These are phyloP conservation scores for Lachnellula arida DNA, from an alignment of 2,329 filamentous ascomycete species.

Conservation along the genomic window DNA sequence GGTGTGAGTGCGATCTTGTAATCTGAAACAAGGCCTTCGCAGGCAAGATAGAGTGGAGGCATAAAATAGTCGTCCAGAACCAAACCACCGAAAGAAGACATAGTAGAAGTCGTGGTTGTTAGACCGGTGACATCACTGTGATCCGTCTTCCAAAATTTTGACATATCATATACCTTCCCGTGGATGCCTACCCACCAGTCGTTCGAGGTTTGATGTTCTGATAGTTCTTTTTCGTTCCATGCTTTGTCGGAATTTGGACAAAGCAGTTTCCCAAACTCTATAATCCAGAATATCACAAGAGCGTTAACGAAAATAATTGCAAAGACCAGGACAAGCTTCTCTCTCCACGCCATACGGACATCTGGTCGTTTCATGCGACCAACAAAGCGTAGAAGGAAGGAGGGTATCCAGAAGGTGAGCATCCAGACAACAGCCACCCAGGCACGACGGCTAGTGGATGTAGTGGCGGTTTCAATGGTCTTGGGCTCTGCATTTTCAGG, in stretches of 20 bases:
- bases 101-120: conserved; percentile 55
- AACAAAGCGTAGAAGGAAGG: conserved; percentile 69
- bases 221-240: conserved; percentile 69
- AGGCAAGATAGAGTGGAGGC: conserved; percentile 70
- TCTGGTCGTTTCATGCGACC: conserved; percentile 97
- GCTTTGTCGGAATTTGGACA: conserved; percentile 92
- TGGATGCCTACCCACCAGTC: conserved; percentile 86
- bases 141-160: conserved; percentile 77
- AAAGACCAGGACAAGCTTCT: conserved; percentile 80
- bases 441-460: conserved; percentile 58
- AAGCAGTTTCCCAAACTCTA: conserved; percentile 75
- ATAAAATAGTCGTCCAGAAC: conserved; percentile 84
- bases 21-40: conserved; percentile 64
- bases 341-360: conserved; percentile 91
- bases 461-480: conserved; percentile 65
- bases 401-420: conserved; percentile 92
- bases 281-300: conserved; percentile 84
- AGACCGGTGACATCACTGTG: conserved; percentile 68
- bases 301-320: conserved; percentile 80
- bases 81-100: conserved; percentile 73
- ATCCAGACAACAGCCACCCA: conserved; percentile 85
- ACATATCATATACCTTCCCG: conserved; percentile 87
- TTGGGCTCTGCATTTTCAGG: conserved; percentile 74
- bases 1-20: conserved; percentile 51
- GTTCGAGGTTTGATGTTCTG: conserved; percentile 61